Evolutionary conservation across 805 yeast species (phyloP).

Genomic region (Kodamaea laetipori): DNA sequence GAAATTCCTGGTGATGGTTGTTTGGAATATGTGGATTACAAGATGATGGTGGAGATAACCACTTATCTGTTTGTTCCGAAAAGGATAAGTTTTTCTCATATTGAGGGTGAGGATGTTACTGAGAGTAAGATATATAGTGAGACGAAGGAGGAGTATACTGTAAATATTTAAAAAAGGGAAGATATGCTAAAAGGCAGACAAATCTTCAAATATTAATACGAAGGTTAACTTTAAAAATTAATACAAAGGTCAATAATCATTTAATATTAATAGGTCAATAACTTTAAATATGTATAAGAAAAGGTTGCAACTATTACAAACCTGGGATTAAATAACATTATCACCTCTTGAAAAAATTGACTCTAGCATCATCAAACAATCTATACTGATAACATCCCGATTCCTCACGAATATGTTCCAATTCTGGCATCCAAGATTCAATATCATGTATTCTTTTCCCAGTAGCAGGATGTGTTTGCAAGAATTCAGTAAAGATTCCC

Average conservation of each 20-base stretch:
- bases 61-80: slow-evolving; percentile 18
- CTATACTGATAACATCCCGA: slow-evolving; percentile 41
- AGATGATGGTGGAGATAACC: slow-evolving; percentile 21
- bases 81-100: slow-evolving; percentile 9
- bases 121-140: slow-evolving; percentile 14
- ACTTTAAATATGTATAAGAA: too few relatives aligned
- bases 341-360: slow-evolving; percentile 18
- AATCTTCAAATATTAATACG: too few relatives aligned
- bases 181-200: too few relatives aligned
- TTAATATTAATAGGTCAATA: too few relatives aligned
- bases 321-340: too few relatives aligned
- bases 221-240: too few relatives aligned
- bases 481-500: slow-evolving; percentile 52
- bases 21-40: slow-evolving; percentile 18
- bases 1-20: slow-evolving; percentile 13
- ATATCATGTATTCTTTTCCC: slow-evolving; percentile 70
- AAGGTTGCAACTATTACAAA: too few relatives aligned
- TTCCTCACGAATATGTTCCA: slow-evolving; percentile 45
- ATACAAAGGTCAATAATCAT: too few relatives aligned
- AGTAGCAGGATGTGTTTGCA: slow-evolving; percentile 90
- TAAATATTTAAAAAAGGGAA: not conserved
- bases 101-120: slow-evolving; percentile 13
- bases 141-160: not conserved
- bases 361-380: slow-evolving; percentile 19
- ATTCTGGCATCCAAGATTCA: slow-evolving; percentile 63